Percentiles rank a stretch among this genome's conserved stretches.
Evolutionary conservation across 129 eudicot genomes (phyloP).

Genomic region (Centaurea solstitialis): DNA sequence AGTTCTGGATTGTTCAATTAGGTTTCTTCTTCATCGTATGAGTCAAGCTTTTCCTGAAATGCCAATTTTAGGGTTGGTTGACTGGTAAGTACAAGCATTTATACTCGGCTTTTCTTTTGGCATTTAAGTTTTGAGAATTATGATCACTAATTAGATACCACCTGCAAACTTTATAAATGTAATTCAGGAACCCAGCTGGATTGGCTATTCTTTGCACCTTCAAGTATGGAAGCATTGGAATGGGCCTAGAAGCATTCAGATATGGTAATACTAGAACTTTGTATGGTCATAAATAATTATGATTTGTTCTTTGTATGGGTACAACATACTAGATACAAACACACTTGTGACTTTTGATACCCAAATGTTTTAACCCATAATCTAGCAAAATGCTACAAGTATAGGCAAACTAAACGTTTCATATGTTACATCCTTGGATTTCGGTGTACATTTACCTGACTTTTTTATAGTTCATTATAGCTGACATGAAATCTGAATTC

Average conservation of each 20-base stretch:
- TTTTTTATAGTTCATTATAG: not conserved
- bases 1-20: conserved; percentile 29
- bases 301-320: not conserved
- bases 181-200: conserved; percentile 83
- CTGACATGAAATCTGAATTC: not conserved
- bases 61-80: conserved; percentile 76
- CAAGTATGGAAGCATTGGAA: conserved; percentile 90
- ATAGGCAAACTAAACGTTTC: not conserved
- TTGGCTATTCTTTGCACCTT: conserved; percentile 92
- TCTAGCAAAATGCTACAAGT: not conserved
- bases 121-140: not conserved
- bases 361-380: too few relatives aligned
- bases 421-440: not conserved
- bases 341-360: too few relatives aligned
- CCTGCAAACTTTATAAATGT: not conserved
- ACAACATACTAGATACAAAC: too few relatives aligned
- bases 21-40: conserved; percentile 90
- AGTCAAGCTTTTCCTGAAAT: conserved; percentile 66
- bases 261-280: conserved; percentile 48
- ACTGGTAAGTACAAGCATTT: conserved; percentile 49
- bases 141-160: not conserved
- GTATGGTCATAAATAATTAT: too few relatives aligned
- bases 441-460: not conserved
- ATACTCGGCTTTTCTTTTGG: not conserved
- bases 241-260: conserved; percentile 96